A percentile compares a stretch with the other conserved stretches of the same genome.
These are phyloP conservation scores for Dioscorea alata DNA, from an alignment of 106 monocot genomes.

Conservation along the genomic window DNA sequence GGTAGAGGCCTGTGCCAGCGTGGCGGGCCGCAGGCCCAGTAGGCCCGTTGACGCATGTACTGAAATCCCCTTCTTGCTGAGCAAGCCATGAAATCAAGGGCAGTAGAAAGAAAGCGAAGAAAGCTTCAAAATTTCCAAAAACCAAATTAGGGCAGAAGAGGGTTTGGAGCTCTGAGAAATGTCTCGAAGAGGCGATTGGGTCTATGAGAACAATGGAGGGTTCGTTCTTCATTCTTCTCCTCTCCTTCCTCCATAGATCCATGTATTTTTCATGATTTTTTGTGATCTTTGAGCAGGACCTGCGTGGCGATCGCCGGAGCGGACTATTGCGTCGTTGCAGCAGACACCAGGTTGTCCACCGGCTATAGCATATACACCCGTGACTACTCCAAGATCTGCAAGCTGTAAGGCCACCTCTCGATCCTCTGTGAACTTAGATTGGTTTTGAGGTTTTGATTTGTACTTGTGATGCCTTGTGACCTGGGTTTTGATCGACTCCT, in stretches of 20 bases:
- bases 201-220: conserved; percentile 99
- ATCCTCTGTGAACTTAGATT: background rate
- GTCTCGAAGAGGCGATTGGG: conserved; percentile 54
- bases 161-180: conserved; percentile 1
- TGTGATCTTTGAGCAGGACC: conserved; percentile 35
- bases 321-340: conserved; percentile 95
- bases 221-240: conserved; percentile 5
- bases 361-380: conserved; percentile 95
- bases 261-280: background rate
- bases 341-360: conserved; percentile 81
- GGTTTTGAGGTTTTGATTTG: too few relatives aligned
- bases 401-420: conserved; percentile 41
- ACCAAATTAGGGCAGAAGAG: too few relatives aligned
- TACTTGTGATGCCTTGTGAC: too few relatives aligned
- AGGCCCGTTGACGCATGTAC: too few relatives aligned
- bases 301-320: conserved; percentile 93
- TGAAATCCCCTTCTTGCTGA: too few relatives aligned
- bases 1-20: too few relatives aligned
- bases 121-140: too few relatives aligned
- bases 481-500: too few relatives aligned
- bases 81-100: too few relatives aligned
- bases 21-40: too few relatives aligned
- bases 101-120: too few relatives aligned
- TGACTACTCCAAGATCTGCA: conserved; percentile 96
- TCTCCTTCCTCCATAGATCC: conserved; percentile 3